Percentiles rank a stretch among this genome's conserved stretches.
These are phyloP conservation scores for Rhizopogon vesiculosus DNA, from an alignment of 768 basidiomycete species.

Conservation along the genomic window DNA sequence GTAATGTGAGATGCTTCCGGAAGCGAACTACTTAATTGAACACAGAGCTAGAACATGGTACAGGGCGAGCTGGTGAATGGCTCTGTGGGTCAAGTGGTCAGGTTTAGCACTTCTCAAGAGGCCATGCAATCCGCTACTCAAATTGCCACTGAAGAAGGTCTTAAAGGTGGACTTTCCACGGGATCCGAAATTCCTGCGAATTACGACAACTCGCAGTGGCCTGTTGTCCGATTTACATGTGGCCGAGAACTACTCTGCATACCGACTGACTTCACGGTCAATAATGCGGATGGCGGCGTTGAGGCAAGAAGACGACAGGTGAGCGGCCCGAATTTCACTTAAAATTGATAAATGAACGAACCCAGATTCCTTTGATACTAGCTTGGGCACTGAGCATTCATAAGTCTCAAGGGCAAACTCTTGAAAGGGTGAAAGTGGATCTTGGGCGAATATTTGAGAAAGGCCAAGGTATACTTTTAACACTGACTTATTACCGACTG, in stretches of 20 bases:
- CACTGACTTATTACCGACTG: neutral
- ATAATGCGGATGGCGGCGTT: constrained; percentile 51
- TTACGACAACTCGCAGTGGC: constrained; percentile 40
- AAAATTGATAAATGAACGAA: constrained; percentile 30
- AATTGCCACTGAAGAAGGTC: constrained; percentile 32
- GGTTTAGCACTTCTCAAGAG: constrained; percentile 40
- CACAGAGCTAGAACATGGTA: constrained; percentile 47
- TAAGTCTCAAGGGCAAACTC: constrained; percentile 88
- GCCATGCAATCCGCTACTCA: constrained; percentile 33
- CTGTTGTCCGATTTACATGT: constrained; percentile 54
- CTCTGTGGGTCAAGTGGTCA: constrained; percentile 52
- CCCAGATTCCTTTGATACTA: constrained; percentile 56
- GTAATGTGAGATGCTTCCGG: constrained; percentile 24
- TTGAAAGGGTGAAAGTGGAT: constrained; percentile 80
- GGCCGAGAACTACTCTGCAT: constrained; percentile 42
- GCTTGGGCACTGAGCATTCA: constrained; percentile 88
- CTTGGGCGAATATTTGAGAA: constrained; percentile 73
- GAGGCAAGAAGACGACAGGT: constrained; percentile 64
- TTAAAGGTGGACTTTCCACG: constrained; percentile 13
- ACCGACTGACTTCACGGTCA: constrained; percentile 59
- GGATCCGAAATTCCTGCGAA: constrained; percentile 18
- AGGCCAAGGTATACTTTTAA: constrained; percentile 53
- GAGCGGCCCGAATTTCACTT: constrained; percentile 39
- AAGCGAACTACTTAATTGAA: neutral
- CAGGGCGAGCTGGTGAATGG: constrained; percentile 73